These are phyloP conservation scores for Candida palmyrensis DNA, from an alignment of 805 yeast species.

Conservation along the genomic window DNA sequence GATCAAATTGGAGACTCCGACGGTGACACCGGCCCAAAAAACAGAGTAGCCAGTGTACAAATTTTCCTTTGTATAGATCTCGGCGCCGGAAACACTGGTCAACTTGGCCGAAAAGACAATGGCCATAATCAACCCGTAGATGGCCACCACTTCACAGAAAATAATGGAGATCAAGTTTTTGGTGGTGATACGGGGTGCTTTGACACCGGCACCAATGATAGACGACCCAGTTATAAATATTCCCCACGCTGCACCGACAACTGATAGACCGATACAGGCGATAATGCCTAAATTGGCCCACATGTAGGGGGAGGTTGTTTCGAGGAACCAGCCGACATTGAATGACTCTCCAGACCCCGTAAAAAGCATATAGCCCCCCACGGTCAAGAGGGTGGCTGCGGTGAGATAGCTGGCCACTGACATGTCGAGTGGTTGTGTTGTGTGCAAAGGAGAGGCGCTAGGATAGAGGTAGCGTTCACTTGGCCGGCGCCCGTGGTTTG, in stretches of 20 bases:
- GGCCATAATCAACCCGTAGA: constrained; percentile 95
- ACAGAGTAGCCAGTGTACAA: constrained; percentile 91
- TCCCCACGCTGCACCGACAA: constrained; percentile 99
- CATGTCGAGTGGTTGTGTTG: too few relatives aligned
- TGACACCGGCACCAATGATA: constrained; percentile 96
- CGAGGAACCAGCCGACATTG: constrained; percentile 84
- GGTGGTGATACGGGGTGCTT: constrained; percentile 95
- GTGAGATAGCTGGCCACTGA: constrained; percentile 18
- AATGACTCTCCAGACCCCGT: constrained; percentile 90
- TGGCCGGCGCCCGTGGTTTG: too few relatives aligned
- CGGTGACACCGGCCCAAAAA: constrained; percentile 98
- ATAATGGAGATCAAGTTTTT: constrained; percentile 94
- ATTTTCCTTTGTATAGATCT: constrained; percentile 73
- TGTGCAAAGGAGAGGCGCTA: too few relatives aligned
- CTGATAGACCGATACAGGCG: constrained; percentile 87
- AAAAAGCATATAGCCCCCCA: constrained; percentile 66
- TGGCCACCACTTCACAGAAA: constrained; percentile 98
- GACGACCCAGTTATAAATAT: constrained; percentile 93
- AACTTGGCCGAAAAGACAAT: constrained; percentile 93
- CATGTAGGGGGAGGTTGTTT: constrained; percentile 87
- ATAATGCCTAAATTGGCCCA: constrained; percentile 94
- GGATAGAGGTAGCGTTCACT: too few relatives aligned
- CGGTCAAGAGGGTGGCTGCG: constrained; percentile 28
- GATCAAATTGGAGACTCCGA: constrained; percentile 85
- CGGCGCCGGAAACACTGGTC: constrained; percentile 56